These are phyloP conservation scores for Kodamaea jinghongensis DNA, from an alignment of 805 yeast genomes.

Conservation along the genomic window DNA sequence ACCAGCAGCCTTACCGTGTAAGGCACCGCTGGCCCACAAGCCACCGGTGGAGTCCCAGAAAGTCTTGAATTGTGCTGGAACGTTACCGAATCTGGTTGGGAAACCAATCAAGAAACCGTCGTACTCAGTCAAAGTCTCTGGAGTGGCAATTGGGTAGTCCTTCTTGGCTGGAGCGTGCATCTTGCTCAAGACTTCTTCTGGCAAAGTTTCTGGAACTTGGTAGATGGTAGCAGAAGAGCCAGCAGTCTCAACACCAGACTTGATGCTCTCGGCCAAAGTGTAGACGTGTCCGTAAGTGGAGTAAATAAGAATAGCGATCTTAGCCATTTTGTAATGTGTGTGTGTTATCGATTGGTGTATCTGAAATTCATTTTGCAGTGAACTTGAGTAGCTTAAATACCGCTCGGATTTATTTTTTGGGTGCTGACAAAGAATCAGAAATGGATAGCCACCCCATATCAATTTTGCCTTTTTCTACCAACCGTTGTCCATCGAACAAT, in stretches of 20 bases:
- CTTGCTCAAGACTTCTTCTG: slow-evolving; percentile 51
- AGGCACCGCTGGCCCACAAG: slow-evolving; percentile 72
- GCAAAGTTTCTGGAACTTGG: slow-evolving; percentile 74
- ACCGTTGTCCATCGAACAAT: too few relatives aligned
- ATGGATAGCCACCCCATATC: too few relatives aligned
- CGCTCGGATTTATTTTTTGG: not conserved
- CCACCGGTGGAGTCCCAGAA: slow-evolving; percentile 80
- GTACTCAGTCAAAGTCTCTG: slow-evolving; percentile 55
- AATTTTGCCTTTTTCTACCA: too few relatives aligned
- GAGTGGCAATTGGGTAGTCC: slow-evolving; percentile 57
- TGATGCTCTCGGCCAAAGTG: slow-evolving; percentile 61
- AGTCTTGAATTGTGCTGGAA: slow-evolving; percentile 74
- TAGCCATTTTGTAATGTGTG: slow-evolving; percentile 19
- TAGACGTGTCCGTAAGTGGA: slow-evolving; percentile 78
- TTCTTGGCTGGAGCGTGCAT: slow-evolving; percentile 60
- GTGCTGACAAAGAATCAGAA: too few relatives aligned
- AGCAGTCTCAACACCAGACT: slow-evolving; percentile 65
- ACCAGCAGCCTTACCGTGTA: slow-evolving; percentile 73
- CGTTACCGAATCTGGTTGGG: slow-evolving; percentile 82
- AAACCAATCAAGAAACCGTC: slow-evolving; percentile 84
- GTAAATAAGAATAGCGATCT: slow-evolving; percentile 50
- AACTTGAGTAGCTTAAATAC: too few relatives aligned
- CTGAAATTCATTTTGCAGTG: not conserved
- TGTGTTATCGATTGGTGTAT: not conserved
- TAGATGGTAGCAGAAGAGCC: slow-evolving; percentile 68